These are phyloP conservation scores for Elasticomyces elasticus DNA, from an alignment of 495 filamentous ascomycete genomes.

Conservation along the genomic window DNA sequence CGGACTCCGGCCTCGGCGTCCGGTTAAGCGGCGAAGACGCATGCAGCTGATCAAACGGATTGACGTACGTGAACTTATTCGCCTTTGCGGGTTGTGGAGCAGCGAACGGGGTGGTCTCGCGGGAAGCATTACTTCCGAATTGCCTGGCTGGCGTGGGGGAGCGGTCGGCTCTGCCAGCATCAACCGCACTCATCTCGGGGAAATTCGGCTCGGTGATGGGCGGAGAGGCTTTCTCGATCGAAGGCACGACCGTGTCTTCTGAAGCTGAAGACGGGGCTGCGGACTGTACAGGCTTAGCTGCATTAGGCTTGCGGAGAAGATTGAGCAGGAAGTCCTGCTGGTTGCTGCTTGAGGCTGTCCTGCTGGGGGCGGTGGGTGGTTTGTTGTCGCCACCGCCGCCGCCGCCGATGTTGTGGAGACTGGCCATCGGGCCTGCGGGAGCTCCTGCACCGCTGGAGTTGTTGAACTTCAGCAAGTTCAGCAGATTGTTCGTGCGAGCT, in stretches of 20 bases:
- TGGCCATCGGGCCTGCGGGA: slow-evolving; percentile 22
- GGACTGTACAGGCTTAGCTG: slow-evolving; percentile 1
- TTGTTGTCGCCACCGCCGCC: slow-evolving; percentile 3
- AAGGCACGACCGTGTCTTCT: background rate
- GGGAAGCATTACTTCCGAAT: slow-evolving; percentile 31
- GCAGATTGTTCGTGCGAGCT: slow-evolving; percentile 56
- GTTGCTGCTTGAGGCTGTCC: slow-evolving; percentile 33
- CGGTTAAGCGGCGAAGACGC: slow-evolving; percentile 54
- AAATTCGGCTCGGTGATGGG: slow-evolving; percentile 7
- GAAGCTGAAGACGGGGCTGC: background rate
- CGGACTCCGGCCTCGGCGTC: slow-evolving; percentile 32
- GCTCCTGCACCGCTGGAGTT: background rate
- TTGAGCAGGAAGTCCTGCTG: slow-evolving; percentile 58
- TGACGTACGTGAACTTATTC: slow-evolving; percentile 61
- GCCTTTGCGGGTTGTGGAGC: slow-evolving; percentile 33
- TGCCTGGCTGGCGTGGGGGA: slow-evolving; percentile 31
- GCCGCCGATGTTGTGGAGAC: slow-evolving; percentile 23
- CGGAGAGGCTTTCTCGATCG: slow-evolving; percentile 7
- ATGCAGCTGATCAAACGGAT: slow-evolving; percentile 68
- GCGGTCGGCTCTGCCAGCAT: background rate
- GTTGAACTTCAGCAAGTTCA: slow-evolving; percentile 83
- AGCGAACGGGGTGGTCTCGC: slow-evolving; percentile 26
- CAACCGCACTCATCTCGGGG: background rate
- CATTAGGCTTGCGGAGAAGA: slow-evolving; percentile 46
- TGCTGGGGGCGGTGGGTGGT: slow-evolving; percentile 9